Evolutionary conservation across 2,329 filamentous ascomycete species (phyloP), one percentile per base, ranked within the genome.

Genomic region (Fusarium decemcellulare): DNA sequence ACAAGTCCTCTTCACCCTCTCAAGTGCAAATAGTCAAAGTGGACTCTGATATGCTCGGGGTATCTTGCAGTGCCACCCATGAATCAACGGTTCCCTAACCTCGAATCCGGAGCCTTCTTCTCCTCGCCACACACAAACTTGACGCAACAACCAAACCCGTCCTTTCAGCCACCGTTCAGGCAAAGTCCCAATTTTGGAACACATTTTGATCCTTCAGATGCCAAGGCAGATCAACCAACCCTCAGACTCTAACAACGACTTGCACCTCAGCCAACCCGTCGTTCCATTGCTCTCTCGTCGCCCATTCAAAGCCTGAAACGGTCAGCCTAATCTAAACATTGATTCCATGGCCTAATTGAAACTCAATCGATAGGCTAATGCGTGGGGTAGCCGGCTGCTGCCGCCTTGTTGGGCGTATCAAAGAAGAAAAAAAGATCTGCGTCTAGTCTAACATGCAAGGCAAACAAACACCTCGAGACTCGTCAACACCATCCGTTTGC

Each of bases 331-430:
- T 15, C 52, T 23, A 52, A 5, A 57, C 51, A 15, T 18, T 12
- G 23, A 14, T 23, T 34, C 9, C 32, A 12, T 34, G 12, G 12
- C 9, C 32, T 34, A 12, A 34, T 5, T 34, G 12, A 12, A 34
- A 34, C 30, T 42, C 52, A 8, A 10, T 12, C 7, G 18, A 47
- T 67, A 64, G 63, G 58, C 59, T 46, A 58, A 52, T 52, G 36
- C 8, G 11, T n/a, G 4, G 14, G 34, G 47, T 6, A 54, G 2
- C 16, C 40, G 15, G 27, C 34, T 48, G 1, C 43, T 30, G 36
- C 34, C n/a, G 12, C 16, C 5, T 46, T n/a, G 12, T 46, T 30
- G 23, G 12, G 23, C 23, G 23, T 23, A 63, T 46, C 15, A 18
- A 52, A 44, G 36, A 14, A 12, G 11, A 30, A 32, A n/a, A 43